phyloP scores from a whole-genome alignment of 495 filamentous ascomycete genomes.

The Talaromyces proteolyticus region DNA sequence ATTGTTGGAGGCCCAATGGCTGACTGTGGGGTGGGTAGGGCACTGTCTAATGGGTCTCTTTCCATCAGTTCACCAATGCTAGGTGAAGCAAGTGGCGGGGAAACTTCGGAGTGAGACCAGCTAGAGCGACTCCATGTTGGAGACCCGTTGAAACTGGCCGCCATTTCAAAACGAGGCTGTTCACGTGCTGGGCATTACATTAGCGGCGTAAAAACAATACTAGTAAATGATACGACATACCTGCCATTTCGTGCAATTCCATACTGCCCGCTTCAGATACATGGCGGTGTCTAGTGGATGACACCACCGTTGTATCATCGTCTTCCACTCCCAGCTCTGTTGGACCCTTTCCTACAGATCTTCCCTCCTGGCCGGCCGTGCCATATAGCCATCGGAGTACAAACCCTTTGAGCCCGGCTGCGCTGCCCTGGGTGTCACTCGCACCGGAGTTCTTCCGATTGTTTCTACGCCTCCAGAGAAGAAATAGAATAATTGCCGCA shows the following conservation, averaged over 20 bases:
- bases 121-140: background rate
- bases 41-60: background rate
- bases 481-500: slow-evolving; percentile 40
- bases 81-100: background rate
- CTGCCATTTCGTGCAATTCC: slow-evolving; percentile 6
- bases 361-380: background rate
- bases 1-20: background rate
- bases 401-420: background rate
- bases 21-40: background rate
- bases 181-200: background rate
- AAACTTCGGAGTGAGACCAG: slow-evolving; percentile 1
- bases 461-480: slow-evolving; percentile 50
- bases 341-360: background rate
- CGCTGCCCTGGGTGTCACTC: slow-evolving; percentile 2
- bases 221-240: background rate
- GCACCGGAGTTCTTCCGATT: slow-evolving; percentile 12
- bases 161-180: slow-evolving; percentile 5
- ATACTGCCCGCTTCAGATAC: slow-evolving; percentile 1
- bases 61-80: slow-evolving; percentile 1
- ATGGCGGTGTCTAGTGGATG: slow-evolving; percentile 1
- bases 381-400: slow-evolving; percentile 9
- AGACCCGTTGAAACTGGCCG: background rate
- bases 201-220: background rate
- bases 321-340: background rate
- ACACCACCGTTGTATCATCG: slow-evolving; percentile 1